phyloP scores from a whole-genome alignment of 2,329 filamentous ascomycete genomes.

The Penicillium sclerotigenum region DNA sequence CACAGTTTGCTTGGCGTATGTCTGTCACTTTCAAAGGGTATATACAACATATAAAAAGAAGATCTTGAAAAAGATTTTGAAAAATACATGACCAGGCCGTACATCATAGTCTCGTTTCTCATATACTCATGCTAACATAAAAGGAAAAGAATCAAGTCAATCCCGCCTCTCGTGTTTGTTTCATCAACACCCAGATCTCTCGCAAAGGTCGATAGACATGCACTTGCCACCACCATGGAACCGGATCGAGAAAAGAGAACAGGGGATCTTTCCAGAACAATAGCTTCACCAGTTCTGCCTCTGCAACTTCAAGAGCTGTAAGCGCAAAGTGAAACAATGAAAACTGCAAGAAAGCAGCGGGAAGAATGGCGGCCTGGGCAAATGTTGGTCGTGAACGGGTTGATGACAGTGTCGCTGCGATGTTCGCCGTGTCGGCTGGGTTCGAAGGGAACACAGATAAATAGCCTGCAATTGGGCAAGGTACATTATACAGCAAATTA shows the following conservation, averaged over 20 bases:
- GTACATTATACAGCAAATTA: constrained; percentile 32
- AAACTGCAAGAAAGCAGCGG: constrained; percentile 3
- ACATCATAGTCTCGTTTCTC: constrained; percentile 11
- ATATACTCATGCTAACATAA: constrained; percentile 2
- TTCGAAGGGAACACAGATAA: constrained; percentile 23
- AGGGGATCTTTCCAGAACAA: constrained; percentile 55
- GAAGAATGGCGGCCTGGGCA: background rate
- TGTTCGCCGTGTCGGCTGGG: constrained; percentile 8
- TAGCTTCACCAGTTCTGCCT: constrained; percentile 30
- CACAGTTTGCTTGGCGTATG: constrained; percentile 14
- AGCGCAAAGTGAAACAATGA: background rate
- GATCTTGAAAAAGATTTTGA: no score
- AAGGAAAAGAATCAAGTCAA: constrained; percentile 9
- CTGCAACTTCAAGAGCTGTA: background rate
- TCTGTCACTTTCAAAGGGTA: background rate
- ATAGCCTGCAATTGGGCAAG: constrained; percentile 27
- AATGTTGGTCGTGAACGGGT: background rate
- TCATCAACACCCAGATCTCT: constrained; percentile 36
- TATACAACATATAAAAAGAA: no score
- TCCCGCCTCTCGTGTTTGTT: constrained; percentile 43
- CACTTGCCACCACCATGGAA: constrained; percentile 57
- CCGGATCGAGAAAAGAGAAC: constrained; percentile 55
- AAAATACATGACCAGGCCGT: no score
- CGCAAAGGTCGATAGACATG: constrained; percentile 54
- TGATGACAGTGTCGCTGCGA: constrained; percentile 13